Base-by-base conservation (phyloP, 2,329 filamentous ascomycete species). In the Talaromyces sp. region DNA sequence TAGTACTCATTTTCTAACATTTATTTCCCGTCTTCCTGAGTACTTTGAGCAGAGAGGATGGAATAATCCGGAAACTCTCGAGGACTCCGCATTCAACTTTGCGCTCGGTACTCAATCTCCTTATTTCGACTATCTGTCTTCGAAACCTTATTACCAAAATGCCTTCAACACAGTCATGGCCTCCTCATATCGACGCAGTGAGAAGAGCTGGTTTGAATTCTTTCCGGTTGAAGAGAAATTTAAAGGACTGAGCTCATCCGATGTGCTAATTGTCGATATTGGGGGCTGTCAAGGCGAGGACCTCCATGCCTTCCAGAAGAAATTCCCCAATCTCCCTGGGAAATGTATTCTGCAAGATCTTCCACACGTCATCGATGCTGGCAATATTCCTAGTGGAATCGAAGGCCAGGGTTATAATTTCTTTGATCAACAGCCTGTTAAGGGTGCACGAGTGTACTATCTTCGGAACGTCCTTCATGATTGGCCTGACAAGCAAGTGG, bases 271-370 rank as follows among this genome's bases (percentile, higher is more conserved):
- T 8, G 62, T 63, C 13, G 60, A 64, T 30, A 36, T 64, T 4
- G 62, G 49, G 17, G 62, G 61, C 19, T 51, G 55, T 11, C 37
- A 48, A 6, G 58, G 58, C 3, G 49, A 56, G 24, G 57, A 60
- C n/a, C 48, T 51, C 32, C 66, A 19, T 8, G 14, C 29, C n/a
- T 51, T 74, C 14, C 56, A 64, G 3, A 47, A 59, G 16, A 51
- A 47, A 10, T 65, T 65, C 35, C 70, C 71, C 0, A 56, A 66
- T 3, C 35, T 66, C n/a, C 66, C 63, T n/a, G 56, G 64, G 7
- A 58, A 65, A 6, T 58, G 74, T 8, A 61, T 75, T 20, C 60
- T 74, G 30, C 69, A 74, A 49, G 72, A 74, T 46, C 58, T 67
- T 2, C 66, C 69, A 8, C 64, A 68, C 33, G 65, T 68, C 14